A percentile compares a stretch with the other conserved stretches of the same genome.
phyloP scores from a whole-genome alignment of 2,329 filamentous ascomycete species.

The Aspergillus bombycis region DNA sequence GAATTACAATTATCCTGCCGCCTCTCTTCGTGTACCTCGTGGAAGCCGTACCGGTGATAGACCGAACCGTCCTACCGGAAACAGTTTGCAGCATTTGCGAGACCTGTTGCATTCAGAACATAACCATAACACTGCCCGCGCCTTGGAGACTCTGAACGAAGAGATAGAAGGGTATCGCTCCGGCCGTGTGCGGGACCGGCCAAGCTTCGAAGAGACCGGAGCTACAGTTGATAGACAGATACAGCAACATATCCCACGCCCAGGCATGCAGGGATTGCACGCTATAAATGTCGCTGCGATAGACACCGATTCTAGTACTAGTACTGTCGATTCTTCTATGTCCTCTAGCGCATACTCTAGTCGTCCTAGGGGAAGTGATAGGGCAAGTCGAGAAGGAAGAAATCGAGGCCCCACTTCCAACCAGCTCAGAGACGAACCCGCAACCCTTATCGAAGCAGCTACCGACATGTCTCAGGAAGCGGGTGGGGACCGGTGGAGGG shows the following conservation, averaged over 20 bases:
- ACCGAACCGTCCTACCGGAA: slow-evolving; percentile 25
- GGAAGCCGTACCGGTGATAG: slow-evolving; percentile 27
- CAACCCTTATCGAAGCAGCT: slow-evolving; percentile 31
- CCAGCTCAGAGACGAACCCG: slow-evolving; percentile 30
- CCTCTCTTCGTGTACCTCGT: slow-evolving; percentile 36
- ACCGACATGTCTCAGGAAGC: slow-evolving; percentile 30
- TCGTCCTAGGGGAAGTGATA: slow-evolving; percentile 27
- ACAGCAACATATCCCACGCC: slow-evolving; percentile 22
- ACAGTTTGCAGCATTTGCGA: slow-evolving; percentile 42
- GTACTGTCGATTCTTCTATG: slow-evolving; percentile 17
- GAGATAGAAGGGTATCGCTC: slow-evolving; percentile 40
- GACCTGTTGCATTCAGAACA: slow-evolving; percentile 43
- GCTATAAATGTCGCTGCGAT: slow-evolving; percentile 16
- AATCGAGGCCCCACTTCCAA: slow-evolving; percentile 22
- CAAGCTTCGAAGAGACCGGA: slow-evolving; percentile 30
- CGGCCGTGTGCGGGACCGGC: slow-evolving; percentile 28
- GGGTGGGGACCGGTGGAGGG: slow-evolving; percentile 49
- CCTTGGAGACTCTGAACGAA: slow-evolving; percentile 43
- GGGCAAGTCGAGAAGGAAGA: slow-evolving; percentile 14
- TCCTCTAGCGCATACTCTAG: slow-evolving; percentile 22
- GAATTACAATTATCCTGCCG: slow-evolving; percentile 47
- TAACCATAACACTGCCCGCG: slow-evolving; percentile 34
- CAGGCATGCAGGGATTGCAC: slow-evolving; percentile 19
- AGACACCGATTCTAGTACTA: slow-evolving; percentile 24
- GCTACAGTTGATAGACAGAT: slow-evolving; percentile 31